These are phyloP conservation scores for Serendipita sp. DNA, from an alignment of 768 basidiomycete genomes.

Conservation along the genomic window DNA sequence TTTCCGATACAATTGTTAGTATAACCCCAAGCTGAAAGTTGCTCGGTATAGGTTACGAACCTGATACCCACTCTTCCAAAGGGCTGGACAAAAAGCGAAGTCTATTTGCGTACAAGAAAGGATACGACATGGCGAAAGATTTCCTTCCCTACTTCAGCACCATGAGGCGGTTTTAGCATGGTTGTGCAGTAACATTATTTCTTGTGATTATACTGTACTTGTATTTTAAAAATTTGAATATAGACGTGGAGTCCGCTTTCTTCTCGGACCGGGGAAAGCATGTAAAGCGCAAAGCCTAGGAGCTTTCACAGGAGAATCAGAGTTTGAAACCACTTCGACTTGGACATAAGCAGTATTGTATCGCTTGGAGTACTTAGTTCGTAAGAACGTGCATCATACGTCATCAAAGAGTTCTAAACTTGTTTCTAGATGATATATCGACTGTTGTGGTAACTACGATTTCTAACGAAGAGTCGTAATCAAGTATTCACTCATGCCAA, in stretches of 20 bases:
- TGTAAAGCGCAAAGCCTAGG: no score
- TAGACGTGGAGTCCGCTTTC: no score
- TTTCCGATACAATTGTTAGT: not conserved
- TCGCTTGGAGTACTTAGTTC: not conserved
- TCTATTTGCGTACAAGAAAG: constrained; percentile 52
- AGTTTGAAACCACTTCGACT: not conserved
- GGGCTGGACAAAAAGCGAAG: constrained; percentile 53
- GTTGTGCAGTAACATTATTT: no score
- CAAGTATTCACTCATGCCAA: no score
- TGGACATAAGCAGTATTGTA: not conserved
- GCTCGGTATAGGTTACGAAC: constrained; percentile 39
- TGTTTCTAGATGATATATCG: no score
- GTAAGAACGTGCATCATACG: no score
- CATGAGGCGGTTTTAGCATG: no score
- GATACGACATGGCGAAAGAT: constrained; percentile 30
- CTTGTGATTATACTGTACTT: not conserved
- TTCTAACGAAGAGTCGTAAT: no score
- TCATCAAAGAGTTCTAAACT: no score
- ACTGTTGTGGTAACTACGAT: no score
- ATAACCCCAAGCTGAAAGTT: not conserved
- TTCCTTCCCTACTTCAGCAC: not conserved
- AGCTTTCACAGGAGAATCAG: not conserved
- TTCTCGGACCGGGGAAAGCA: no score
- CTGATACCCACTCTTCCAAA: constrained; percentile 47
- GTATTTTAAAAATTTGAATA: not conserved